phyloP scores from a whole-genome alignment of 352 stramenopile genomes.

The Globisporangium paroecandrum region DNA sequence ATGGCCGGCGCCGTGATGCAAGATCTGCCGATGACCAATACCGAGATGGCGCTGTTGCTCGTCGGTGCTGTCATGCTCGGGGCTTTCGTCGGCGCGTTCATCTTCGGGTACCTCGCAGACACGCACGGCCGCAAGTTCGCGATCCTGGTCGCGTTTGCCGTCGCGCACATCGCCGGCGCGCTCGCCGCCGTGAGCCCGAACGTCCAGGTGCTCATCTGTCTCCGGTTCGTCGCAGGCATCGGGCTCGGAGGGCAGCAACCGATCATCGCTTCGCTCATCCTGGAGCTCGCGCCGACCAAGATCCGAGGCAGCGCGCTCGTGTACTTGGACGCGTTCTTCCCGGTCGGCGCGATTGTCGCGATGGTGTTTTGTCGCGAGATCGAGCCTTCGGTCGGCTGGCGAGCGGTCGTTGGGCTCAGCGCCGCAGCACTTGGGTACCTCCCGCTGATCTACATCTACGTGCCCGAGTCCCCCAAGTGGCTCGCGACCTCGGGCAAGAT shows the following conservation, averaged over 20 bases:
- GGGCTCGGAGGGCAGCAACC: slow-evolving; percentile 21
- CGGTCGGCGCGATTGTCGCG: slow-evolving; percentile 15
- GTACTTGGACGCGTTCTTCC: slow-evolving; percentile 20
- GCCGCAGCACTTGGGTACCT: background rate
- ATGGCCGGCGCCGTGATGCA: background rate
- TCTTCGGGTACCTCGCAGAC: slow-evolving; percentile 17
- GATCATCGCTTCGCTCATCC: slow-evolving; percentile 14
- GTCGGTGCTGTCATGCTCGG: slow-evolving; percentile 16
- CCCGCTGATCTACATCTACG: background rate
- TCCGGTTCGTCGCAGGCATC: background rate
- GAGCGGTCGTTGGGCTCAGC: background rate
- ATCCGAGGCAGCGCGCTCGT: slow-evolving; percentile 21
- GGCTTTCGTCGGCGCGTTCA: slow-evolving; percentile 16
- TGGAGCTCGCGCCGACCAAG: slow-evolving; percentile 22
- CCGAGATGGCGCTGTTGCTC: background rate
- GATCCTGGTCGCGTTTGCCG: slow-evolving; percentile 8
- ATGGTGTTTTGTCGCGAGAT: background rate
- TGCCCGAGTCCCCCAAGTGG: slow-evolving; percentile 13
- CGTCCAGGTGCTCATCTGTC: background rate
- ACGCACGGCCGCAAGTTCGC: slow-evolving; percentile 16
- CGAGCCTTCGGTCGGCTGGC: slow-evolving; percentile 7
- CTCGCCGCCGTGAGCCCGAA: background rate
- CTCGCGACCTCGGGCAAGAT: slow-evolving; percentile 5
- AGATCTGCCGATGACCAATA: background rate
- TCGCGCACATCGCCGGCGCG: background rate